Conservation (phyloP, 345 rosid species). For the Limnanthes douglasii region DNA sequence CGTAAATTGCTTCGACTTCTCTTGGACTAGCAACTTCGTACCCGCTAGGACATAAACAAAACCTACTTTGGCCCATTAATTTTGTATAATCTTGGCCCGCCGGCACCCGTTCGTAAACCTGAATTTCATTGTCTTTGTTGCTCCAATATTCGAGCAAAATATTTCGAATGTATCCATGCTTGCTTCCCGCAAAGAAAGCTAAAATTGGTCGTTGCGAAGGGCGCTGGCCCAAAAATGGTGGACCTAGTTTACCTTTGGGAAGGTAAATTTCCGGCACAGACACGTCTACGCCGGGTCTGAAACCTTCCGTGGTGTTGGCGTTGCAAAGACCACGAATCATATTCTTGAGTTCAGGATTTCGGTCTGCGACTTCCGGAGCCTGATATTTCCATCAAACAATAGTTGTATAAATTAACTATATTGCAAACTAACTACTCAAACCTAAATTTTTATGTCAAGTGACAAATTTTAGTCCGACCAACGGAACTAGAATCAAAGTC, state of each 20-base stretch:
- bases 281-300: constrained; percentile 28
- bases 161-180: constrained; percentile 26
- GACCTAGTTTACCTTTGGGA: constrained; percentile 20
- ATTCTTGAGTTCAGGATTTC: constrained; percentile 17
- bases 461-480: too few species aligned
- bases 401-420: too few species aligned
- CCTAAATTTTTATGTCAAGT: too few species aligned
- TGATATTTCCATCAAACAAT: too few species aligned
- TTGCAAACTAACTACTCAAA: too few species aligned
- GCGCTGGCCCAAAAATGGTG: constrained; percentile 9
- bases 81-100: constrained; percentile 19
- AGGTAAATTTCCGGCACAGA: constrained; percentile 42
- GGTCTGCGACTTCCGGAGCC: constrained; percentile 34
- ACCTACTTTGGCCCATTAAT: constrained; percentile 27
- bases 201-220: constrained; percentile 17
- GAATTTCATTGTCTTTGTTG: constrained; percentile 22
- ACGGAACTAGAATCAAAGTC: too few species aligned
- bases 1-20: constrained; percentile 48
- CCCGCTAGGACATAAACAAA: constrained; percentile 53
- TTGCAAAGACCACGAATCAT: constrained; percentile 40
- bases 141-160: constrained; percentile 28
- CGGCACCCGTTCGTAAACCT: constrained; percentile 33
- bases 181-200: constrained; percentile 32
- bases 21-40: constrained; percentile 28
- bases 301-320: constrained; percentile 39